Conservation (phyloP, 352 stramenopile species). For the Phytophthora crassamura region DNA sequence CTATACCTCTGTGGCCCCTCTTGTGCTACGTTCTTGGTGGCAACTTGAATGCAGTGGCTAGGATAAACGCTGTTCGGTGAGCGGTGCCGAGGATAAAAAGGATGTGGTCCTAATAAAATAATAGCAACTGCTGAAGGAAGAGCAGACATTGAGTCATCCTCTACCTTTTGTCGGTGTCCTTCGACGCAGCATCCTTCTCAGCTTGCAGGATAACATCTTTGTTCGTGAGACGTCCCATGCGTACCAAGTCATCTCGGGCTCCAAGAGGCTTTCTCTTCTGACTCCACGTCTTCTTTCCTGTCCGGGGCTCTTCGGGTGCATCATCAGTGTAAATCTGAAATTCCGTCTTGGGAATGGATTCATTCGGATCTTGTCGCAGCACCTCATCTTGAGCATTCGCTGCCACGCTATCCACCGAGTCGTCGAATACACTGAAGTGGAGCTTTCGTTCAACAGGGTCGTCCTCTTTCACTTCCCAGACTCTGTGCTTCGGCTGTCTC, state of each 20-base stretch:
- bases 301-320: constrained; percentile 21
- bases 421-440: constrained; percentile 86
- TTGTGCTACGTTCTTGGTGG: constrained; percentile 35
- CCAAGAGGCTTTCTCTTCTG: constrained; percentile 69
- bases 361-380: constrained; percentile 46
- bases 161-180: constrained; percentile 52
- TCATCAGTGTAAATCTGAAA: constrained; percentile 68
- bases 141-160: constrained; percentile 16
- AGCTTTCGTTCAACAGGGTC: constrained; percentile 84
- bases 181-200: constrained; percentile 33
- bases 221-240: constrained; percentile 67
- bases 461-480: constrained; percentile 59
- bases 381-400: constrained; percentile 60
- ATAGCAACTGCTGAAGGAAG: constrained; percentile 13
- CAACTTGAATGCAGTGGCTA: constrained; percentile 32
- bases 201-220: constrained; percentile 79
- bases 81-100: constrained; percentile 28
- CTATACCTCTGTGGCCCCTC: constrained; percentile 51
- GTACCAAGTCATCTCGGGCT: constrained; percentile 72
- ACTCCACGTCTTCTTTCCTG: constrained; percentile 38
- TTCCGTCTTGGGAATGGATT: constrained; percentile 45
- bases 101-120: constrained; percentile 20
- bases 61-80: constrained; percentile 37
- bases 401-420: constrained; percentile 75
- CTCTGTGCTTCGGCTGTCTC: constrained; percentile 44